These are phyloP conservation scores for Mangifera indica DNA, from an alignment of 345 rosid species.

Conservation along the genomic window DNA sequence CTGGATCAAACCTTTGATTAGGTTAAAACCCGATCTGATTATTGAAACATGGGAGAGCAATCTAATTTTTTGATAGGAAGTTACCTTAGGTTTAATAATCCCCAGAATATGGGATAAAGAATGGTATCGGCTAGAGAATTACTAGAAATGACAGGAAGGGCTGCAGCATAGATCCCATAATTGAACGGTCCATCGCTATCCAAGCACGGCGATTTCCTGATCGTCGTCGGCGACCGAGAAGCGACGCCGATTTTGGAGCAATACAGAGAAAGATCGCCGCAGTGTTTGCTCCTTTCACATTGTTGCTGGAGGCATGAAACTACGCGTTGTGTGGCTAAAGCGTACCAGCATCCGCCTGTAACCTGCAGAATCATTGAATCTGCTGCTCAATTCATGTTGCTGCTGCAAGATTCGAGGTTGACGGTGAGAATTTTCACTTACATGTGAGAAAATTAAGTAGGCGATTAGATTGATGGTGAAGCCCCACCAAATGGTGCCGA, in stretches of 20 bases:
- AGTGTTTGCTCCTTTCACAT: conserved; percentile 45
- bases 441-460: conserved; percentile 90
- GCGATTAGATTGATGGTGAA: conserved; percentile 88
- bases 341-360: conserved; percentile 95
- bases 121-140: conserved; percentile 74
- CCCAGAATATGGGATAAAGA: conserved; percentile 93
- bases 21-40: too few relatives aligned
- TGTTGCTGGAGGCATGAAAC: conserved; percentile 70
- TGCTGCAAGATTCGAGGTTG: too few relatives aligned
- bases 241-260: conserved; percentile 39
- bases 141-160: conserved; percentile 86
- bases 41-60: too few relatives aligned
- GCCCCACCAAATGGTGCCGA: conserved; percentile 98
- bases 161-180: conserved; percentile 71
- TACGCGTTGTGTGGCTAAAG: conserved; percentile 75
- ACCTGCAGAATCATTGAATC: conserved; percentile 41
- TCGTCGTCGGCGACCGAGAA: conserved; percentile 25
- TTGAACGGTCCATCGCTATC: conserved; percentile 60
- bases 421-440: conserved; percentile 20
- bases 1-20: too few relatives aligned
- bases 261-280: conserved; percentile 57
- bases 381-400: too few relatives aligned
- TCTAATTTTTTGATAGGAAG: background rate
- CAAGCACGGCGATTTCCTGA: conserved; percentile 58
- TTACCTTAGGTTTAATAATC: conserved; percentile 85